These are phyloP conservation scores for Boletus sp. DNA, from an alignment of 768 basidiomycete species.

Conservation along the genomic window DNA sequence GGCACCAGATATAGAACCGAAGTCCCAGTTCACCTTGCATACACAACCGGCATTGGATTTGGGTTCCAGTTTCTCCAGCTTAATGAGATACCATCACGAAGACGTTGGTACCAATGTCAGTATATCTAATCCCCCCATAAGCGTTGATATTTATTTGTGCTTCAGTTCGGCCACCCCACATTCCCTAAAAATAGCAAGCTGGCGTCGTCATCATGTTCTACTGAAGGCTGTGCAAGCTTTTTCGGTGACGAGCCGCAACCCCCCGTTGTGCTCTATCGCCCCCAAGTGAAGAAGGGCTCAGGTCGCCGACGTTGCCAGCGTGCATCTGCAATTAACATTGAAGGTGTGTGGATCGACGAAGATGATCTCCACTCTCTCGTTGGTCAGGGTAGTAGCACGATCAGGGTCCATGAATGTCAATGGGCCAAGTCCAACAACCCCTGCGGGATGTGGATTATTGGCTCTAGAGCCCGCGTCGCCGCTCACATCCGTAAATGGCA, in stretches of 20 bases:
- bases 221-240: neutral
- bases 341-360: conserved; percentile 5
- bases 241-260: neutral
- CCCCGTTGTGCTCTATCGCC: neutral
- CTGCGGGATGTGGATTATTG: conserved; percentile 10
- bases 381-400: neutral
- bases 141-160: too few relatives aligned
- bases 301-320: neutral
- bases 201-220: neutral
- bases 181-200: neutral
- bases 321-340: neutral
- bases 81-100: neutral
- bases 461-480: neutral
- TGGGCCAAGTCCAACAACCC: conserved; percentile 1
- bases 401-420: neutral
- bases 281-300: neutral
- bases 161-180: neutral
- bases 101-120: neutral
- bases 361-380: neutral
- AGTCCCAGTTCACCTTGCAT: neutral
- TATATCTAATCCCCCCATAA: neutral
- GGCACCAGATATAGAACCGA: neutral
- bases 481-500: conserved; percentile 11
- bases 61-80: neutral
- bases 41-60: neutral